phyloP scores from a whole-genome alignment of 106 monocot species.

The Dendrobium huoshanense region DNA sequence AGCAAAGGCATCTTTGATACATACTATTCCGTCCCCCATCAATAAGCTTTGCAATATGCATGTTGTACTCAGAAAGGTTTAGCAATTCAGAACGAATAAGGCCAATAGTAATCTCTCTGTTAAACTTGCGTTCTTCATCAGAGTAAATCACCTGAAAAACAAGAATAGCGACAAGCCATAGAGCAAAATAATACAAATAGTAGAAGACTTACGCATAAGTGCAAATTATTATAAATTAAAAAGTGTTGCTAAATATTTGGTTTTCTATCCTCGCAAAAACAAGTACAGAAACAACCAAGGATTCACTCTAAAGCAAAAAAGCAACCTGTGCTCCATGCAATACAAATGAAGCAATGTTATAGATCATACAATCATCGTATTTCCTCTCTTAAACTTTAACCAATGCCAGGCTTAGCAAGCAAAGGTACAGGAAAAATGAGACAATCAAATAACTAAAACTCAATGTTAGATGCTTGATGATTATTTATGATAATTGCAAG shows the following conservation, averaged over 20 bases:
- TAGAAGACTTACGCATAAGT: neutral
- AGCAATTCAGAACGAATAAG: conserved; percentile 77
- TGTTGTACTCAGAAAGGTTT: conserved; percentile 84
- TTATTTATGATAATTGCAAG: too few relatives aligned
- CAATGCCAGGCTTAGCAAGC: neutral
- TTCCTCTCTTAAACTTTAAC: neutral
- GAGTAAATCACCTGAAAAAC: conserved; percentile 82
- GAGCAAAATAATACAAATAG: neutral
- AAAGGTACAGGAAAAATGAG: too few relatives aligned
- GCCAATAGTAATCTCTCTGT: conserved; percentile 72
- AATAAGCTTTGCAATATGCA: conserved; percentile 88
- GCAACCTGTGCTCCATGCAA: neutral
- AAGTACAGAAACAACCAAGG: neutral
- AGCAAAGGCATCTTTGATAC: conserved; percentile 11
- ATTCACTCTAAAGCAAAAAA: neutral
- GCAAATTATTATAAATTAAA: neutral
- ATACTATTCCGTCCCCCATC: conserved; percentile 97
- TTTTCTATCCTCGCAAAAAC: neutral
- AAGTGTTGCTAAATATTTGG: neutral
- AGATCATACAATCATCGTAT: neutral
- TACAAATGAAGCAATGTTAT: neutral
- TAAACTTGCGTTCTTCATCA: conserved; percentile 89
- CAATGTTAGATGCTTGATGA: too few relatives aligned
- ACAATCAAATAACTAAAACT: too few relatives aligned
- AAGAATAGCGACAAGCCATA: neutral